Conservation (phyloP, 345 rosid genomes). For the Lenwebbia sp. region DNA sequence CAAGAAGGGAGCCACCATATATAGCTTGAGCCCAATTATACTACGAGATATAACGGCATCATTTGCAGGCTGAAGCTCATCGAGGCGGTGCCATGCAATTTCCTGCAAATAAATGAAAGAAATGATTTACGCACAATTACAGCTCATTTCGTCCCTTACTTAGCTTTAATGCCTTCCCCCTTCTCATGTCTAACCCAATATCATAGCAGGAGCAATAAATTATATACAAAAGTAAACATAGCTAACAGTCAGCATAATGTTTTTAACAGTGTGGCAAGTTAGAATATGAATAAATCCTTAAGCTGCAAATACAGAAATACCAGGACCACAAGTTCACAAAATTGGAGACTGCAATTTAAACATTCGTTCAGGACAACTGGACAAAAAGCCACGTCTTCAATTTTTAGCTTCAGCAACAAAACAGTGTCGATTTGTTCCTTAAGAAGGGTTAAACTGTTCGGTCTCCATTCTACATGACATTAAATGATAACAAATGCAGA, state of each 20-base stretch:
- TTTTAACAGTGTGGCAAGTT: neutral
- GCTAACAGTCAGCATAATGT: neutral
- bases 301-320: neutral
- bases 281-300: neutral
- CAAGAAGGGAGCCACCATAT: slow-evolving; percentile 95
- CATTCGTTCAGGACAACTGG: neutral
- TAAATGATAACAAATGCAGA: neutral
- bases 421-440: neutral
- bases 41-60: slow-evolving; percentile 81
- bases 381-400: neutral
- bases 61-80: slow-evolving; percentile 74
- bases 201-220: neutral
- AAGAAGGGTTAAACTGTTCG: neutral
- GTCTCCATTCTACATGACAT: neutral
- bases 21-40: slow-evolving; percentile 77
- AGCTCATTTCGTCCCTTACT: neutral
- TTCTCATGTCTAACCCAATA: neutral
- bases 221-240: neutral
- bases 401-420: neutral
- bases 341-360: neutral
- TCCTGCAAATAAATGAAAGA: slow-evolving; percentile 44
- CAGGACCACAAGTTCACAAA: neutral
- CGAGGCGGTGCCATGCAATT: slow-evolving; percentile 89
- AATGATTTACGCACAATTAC: neutral
- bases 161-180: neutral